A percentile compares a stretch with the other conserved stretches of the same genome.
Evolutionary conservation across 305 asterid genomes (phyloP).

Genomic region (Andrographis paniculata): DNA sequence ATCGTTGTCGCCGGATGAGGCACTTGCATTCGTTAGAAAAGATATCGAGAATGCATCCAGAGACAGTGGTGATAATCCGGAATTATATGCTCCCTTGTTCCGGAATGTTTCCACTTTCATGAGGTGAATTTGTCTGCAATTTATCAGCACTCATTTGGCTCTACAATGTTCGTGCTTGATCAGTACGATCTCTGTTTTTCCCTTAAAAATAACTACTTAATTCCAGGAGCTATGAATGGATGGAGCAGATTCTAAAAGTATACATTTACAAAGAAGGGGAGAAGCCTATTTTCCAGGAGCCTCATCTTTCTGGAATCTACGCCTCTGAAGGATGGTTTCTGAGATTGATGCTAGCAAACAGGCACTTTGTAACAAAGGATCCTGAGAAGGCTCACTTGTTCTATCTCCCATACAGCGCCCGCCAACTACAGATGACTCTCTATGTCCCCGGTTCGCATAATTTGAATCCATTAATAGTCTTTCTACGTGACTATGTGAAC

Average conservation of each 20-base stretch:
- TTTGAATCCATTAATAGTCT: constrained; percentile 32
- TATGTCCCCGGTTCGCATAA: constrained; percentile 62
- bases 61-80: too few species aligned
- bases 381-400: constrained; percentile 75
- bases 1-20: too few species aligned
- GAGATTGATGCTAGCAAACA: constrained; percentile 56
- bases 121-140: too few species aligned
- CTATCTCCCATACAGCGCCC: constrained; percentile 76
- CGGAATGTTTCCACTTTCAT: too few species aligned
- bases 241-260: constrained; percentile 78
- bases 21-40: too few species aligned
- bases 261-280: constrained; percentile 69
- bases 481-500: constrained; percentile 37
- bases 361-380: constrained; percentile 42
- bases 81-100: too few species aligned
- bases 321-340: constrained; percentile 98
- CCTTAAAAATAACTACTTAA: too few species aligned
- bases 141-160: too few species aligned
- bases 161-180: too few species aligned
- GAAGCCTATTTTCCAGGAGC: constrained; percentile 62
- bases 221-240: constrained; percentile 84
- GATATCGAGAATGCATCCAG: too few species aligned
- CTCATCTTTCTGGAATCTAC: constrained; percentile 73
- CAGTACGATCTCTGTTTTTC: too few species aligned
- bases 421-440: constrained; percentile 41